These are phyloP conservation scores for Xylaria intraflava DNA, from an alignment of 495 filamentous ascomycete genomes.

Conservation along the genomic window DNA sequence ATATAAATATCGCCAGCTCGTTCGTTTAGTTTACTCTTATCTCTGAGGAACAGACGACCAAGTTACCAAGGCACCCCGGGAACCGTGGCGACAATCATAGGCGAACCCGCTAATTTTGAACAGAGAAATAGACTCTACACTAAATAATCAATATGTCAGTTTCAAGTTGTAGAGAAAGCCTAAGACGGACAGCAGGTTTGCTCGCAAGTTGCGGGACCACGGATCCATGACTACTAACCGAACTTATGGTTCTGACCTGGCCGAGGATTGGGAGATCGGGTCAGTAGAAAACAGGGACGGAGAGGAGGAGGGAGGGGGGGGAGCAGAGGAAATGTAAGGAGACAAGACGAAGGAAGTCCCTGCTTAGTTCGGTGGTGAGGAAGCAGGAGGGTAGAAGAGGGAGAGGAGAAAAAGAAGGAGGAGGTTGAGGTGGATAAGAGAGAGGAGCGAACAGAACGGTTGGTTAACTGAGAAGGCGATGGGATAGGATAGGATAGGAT, in stretches of 20 bases:
- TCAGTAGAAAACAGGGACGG: slow-evolving; percentile 22
- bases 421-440: slow-evolving; percentile 30
- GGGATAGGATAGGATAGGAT: neutral
- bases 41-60: neutral
- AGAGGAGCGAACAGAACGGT: slow-evolving; percentile 25
- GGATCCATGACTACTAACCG: neutral
- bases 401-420: slow-evolving; percentile 32
- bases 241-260: slow-evolving; percentile 23
- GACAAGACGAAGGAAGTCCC: slow-evolving; percentile 29
- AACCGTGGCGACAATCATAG: neutral
- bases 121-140: neutral
- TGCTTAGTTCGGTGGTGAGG: slow-evolving; percentile 37
- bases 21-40: neutral
- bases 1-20: neutral
- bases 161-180: neutral
- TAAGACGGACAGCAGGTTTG: neutral
- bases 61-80: neutral
- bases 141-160: neutral
- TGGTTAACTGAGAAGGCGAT: slow-evolving; percentile 10
- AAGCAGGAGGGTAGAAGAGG: slow-evolving; percentile 32
- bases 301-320: slow-evolving; percentile 28
- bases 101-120: neutral
- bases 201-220: neutral
- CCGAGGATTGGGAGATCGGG: slow-evolving; percentile 31
- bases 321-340: slow-evolving; percentile 28